phyloP scores from a whole-genome alignment of 2,329 filamentous ascomycete species.

The Colletotrichum sp. region DNA sequence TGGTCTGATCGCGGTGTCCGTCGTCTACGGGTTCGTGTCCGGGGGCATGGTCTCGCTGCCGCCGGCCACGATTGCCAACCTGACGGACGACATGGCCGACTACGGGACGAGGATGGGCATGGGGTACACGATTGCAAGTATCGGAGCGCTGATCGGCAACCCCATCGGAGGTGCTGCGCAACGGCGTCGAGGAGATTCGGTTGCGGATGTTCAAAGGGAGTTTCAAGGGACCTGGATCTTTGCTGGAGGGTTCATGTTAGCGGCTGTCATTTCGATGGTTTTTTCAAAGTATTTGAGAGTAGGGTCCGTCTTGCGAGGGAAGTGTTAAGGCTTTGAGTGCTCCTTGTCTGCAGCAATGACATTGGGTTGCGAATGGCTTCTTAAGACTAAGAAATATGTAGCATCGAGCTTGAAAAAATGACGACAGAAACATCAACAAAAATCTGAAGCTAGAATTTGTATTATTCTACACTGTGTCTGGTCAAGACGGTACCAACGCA shows the following conservation, averaged over 20 bases:
- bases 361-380: neutral
- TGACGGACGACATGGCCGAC: slow-evolving; percentile 12
- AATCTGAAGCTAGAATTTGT: neutral
- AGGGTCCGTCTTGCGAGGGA: neutral
- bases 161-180: slow-evolving; percentile 16
- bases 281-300: neutral
- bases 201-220: neutral
- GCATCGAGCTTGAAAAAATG: neutral
- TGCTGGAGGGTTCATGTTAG: slow-evolving; percentile 10
- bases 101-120: slow-evolving; percentile 20
- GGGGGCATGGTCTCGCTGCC: slow-evolving; percentile 19
- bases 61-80: slow-evolving; percentile 10
- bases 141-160: slow-evolving; percentile 20
- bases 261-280: neutral
- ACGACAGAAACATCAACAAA: neutral
- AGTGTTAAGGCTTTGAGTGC: neutral
- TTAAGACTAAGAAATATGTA: neutral
- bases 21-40: slow-evolving; percentile 22
- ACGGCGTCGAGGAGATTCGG: neutral
- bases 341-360: neutral
- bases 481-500: neutral
- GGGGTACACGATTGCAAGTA: slow-evolving; percentile 15
- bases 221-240: slow-evolving; percentile 14
- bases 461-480: neutral
- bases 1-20: slow-evolving; percentile 11